Base-by-base conservation (phyloP, 306 rosid genomes). In the Fragaria vesca region DNA sequence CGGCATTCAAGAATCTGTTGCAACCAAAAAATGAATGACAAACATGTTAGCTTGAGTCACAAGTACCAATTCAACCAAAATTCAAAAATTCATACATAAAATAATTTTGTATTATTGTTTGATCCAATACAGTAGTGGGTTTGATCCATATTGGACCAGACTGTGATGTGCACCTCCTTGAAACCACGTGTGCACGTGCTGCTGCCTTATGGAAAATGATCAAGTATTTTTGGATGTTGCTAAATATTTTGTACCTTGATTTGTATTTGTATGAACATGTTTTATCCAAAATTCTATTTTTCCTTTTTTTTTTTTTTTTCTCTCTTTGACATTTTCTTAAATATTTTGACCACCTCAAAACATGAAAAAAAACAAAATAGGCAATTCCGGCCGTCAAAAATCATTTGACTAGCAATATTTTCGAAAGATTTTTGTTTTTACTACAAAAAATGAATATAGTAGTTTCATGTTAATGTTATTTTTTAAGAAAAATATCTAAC, bases 1-100 rank as follows among this genome's bases (percentile, higher is more conserved):
- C 98, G 8, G 95, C 89, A 79, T 94, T 94, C 90, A 94, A 86
- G 60, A 94, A 94, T 68, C 98, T 94, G 88, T 40, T 40, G 30
- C 3, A 55, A 78, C 7, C 73, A 1, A 60, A 78, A 55, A 75
- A 16, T 16, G 8, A 76, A 32, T 65, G 7, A 1, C 30, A 5
- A 5, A 24, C 5, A 21, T 46, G 72, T 42, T 20, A 43, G 20
- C 5, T 30, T 46, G 3, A 46, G 32, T 30, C 2, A 6, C 47
- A 62, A 62, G 12, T 12, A 62, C 20, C 71, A 75, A 15, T n/a
- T 1, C 13, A 0, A 66, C 0, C 13, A 17, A 36, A 34, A 17
- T 24, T 26, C 0, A 58, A 1, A 40, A 40, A 40, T 5, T 40
- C 43, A 40, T 6, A 7, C 43, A 40, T 6, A 40, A 40, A 38